Percentiles rank a stretch among this genome's conserved stretches.
Conservation (phyloP, 805 yeast genomes). For the Ogataea nitratoaversa region DNA sequence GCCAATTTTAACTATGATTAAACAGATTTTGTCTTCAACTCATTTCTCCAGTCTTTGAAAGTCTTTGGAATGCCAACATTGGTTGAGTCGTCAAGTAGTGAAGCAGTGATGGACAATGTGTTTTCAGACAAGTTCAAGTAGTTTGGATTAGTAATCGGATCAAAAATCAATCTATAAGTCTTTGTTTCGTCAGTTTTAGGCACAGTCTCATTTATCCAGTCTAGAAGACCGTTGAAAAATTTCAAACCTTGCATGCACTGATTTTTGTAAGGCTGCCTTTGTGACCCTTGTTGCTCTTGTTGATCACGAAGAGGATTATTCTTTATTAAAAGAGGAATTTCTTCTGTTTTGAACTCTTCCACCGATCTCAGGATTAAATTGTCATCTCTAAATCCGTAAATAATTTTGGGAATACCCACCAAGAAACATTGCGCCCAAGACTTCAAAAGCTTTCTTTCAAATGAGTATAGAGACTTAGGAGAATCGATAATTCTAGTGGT, state of each 20-base stretch:
- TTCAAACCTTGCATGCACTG: slow-evolving; percentile 75
- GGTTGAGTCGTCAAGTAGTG: slow-evolving; percentile 33
- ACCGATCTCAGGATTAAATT: slow-evolving; percentile 56
- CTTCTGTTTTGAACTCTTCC: slow-evolving; percentile 74
- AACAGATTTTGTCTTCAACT: slow-evolving; percentile 7
- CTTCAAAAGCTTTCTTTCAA: slow-evolving; percentile 71
- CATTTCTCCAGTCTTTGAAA: slow-evolving; percentile 53
- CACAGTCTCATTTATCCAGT: slow-evolving; percentile 62
- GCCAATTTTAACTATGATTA: no score
- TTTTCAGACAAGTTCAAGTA: slow-evolving; percentile 47
- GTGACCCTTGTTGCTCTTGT: slow-evolving; percentile 27
- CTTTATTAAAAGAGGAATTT: slow-evolving; percentile 68
- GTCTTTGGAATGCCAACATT: slow-evolving; percentile 39
- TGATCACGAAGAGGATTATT: slow-evolving; percentile 36
- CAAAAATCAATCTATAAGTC: slow-evolving; percentile 54
- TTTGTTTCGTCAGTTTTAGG: slow-evolving; percentile 48
- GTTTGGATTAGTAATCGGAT: slow-evolving; percentile 44
- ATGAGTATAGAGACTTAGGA: slow-evolving; percentile 53
- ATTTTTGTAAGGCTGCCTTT: slow-evolving; percentile 36
- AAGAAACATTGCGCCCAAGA: slow-evolving; percentile 95
- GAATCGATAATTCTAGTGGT: slow-evolving; percentile 56
- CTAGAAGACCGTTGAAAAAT: slow-evolving; percentile 81
- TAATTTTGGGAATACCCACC: slow-evolving; percentile 74
- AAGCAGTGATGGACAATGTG: slow-evolving; percentile 26
- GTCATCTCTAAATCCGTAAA: slow-evolving; percentile 85